Base-by-base conservation (phyloP, 108 stramenopile species). In the Seminavis robusta region DNA sequence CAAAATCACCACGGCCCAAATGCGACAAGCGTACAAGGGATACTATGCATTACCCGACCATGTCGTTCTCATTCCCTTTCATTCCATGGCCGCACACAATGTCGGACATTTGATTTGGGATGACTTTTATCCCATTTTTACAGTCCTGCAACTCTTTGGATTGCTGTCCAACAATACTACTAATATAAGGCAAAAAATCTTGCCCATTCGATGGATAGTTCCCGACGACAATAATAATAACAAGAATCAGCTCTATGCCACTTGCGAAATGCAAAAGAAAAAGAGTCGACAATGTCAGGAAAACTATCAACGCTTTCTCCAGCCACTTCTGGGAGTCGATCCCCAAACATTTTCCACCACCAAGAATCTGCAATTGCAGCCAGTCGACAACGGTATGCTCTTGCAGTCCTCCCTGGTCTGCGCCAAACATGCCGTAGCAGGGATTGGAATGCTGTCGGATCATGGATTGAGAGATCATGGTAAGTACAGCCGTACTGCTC, bases 391-490 rank as follows among this genome's bases (percentile, higher is more conserved):
- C 42, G 20, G 28, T 15, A 8, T 20, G 9, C 32, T 27, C 19
- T 38, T 13, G 4, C 30, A 53, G 31, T 60, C 61, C 2, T 63
- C 60, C 20, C 34, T 76, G 36, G 52, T 83, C 8, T 83, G 82
- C 54, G 63, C 75, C 20, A 30, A 38, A 13, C 54, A 73, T 31
- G 77, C 73, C 1, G 49, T 74, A 28, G 74, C 82, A 16, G 82
- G 82, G 33, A 30, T 79, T 21, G 82, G 82, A 0, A 58, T 65
- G 43, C 53, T 83, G 46, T 70, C 69, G 15, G 82, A 83, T 62
- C 82, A 83, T 61, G 77, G 77, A 9, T 26, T 41, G 4, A 20
- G 40, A 47, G 67, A 73, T n/a, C 82, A 83, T 62, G 82, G 82
- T 29, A 79, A 78, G 82, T 56, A 73, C 30, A 3, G 47, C 27